phyloP scores from a whole-genome alignment of 1,284 basidiomycete genomes.

The Ganoderma sp. region DNA sequence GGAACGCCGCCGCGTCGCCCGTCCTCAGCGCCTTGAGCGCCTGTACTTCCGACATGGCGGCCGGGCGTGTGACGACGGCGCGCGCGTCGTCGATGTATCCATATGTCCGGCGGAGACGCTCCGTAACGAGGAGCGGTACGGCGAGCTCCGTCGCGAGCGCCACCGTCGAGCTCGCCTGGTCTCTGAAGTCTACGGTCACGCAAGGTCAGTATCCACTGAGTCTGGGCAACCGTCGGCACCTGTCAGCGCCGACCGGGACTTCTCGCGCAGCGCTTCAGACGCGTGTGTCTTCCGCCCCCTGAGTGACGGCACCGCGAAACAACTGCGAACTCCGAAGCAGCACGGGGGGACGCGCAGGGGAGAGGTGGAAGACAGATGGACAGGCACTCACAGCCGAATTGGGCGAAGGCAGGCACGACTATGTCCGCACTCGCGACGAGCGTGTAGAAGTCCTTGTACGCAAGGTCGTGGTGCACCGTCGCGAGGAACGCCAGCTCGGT shows the following conservation, averaged over 20 bases:
- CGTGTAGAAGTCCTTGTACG: slow-evolving; percentile 44
- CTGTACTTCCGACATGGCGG: slow-evolving; percentile 45
- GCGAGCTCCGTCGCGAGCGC: slow-evolving; percentile 45
- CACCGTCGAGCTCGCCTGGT: slow-evolving; percentile 48
- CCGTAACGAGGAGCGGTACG: slow-evolving; percentile 46
- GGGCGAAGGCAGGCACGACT: slow-evolving; percentile 46
- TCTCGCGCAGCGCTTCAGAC: neutral
- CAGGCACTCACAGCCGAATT: slow-evolving; percentile 31
- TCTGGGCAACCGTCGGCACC: neutral
- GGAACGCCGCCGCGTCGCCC: slow-evolving; percentile 30
- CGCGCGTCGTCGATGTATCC: slow-evolving; percentile 45
- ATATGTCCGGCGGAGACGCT: slow-evolving; percentile 44
- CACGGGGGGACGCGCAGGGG: neutral
- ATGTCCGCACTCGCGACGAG: slow-evolving; percentile 45
- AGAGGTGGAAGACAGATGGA: neutral
- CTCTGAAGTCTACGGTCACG: slow-evolving; percentile 36
- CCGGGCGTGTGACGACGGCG: slow-evolving; percentile 44
- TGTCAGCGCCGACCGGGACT: neutral
- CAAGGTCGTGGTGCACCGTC: slow-evolving; percentile 38
- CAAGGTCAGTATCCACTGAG: no score
- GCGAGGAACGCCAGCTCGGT: slow-evolving; percentile 44
- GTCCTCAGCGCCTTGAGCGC: slow-evolving; percentile 44
- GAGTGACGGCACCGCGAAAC: neutral
- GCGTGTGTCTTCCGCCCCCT: neutral
- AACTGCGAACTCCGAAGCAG: neutral